phyloP scores from a whole-genome alignment of 1,284 basidiomycete species.

The Schizophyllum commune region DNA sequence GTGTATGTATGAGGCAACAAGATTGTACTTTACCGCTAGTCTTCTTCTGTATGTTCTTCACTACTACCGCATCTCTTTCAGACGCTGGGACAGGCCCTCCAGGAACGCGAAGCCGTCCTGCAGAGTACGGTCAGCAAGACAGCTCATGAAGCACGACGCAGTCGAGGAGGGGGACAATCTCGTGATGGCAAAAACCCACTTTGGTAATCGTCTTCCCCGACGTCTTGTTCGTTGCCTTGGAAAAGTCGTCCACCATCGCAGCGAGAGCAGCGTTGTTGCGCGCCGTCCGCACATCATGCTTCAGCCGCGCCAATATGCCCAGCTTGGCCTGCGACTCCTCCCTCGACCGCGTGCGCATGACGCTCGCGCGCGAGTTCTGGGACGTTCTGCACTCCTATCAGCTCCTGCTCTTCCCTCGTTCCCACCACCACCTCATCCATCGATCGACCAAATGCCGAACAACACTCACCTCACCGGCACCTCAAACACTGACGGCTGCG shows the following conservation, averaged over 20 bases:
- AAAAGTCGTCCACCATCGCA: constrained; percentile 58
- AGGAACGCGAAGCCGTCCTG: constrained; percentile 66
- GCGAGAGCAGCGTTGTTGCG: constrained; percentile 48
- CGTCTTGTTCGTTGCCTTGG: constrained; percentile 54
- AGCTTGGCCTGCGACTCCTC: constrained; percentile 46
- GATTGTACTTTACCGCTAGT: not conserved
- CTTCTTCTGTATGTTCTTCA: not conserved
- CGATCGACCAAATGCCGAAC: no score
- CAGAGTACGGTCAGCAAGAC: not conserved
- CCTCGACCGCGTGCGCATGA: constrained; percentile 3
- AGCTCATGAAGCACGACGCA: constrained; percentile 1
- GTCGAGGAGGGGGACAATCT: no score
- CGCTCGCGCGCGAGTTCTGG: constrained; percentile 9
- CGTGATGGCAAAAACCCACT: no score
- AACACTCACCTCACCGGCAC: constrained; percentile 38
- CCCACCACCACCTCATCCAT: constrained; percentile 17
- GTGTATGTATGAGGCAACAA: not conserved
- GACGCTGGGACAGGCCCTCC: constrained; percentile 44
- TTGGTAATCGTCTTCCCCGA: constrained; percentile 64
- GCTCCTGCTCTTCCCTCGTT: constrained; percentile 21
- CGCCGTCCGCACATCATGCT: constrained; percentile 42
- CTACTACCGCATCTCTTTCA: constrained; percentile 27
- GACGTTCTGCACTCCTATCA: constrained; percentile 15
- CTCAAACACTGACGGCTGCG: constrained; percentile 52
- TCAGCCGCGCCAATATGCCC: constrained; percentile 47